Evolutionary conservation across 345 rosid species (phyloP).

Genomic region (Gossypium longicalyx): DNA sequence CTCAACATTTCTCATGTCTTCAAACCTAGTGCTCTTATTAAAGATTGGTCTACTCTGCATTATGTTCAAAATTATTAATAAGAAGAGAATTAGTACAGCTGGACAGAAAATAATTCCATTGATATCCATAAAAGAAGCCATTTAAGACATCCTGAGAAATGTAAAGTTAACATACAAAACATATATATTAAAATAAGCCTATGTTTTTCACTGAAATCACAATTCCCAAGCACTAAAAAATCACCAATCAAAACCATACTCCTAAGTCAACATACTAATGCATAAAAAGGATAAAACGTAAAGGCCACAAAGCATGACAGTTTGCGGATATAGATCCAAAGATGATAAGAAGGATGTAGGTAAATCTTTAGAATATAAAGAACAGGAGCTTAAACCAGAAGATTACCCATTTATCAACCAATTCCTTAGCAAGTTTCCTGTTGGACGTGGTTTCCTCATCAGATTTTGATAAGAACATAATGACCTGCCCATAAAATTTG

Average conservation of each 20-base stretch:
- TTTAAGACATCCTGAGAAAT: neutral
- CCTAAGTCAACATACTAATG: neutral
- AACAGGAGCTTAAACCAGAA: neutral
- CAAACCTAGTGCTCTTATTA: slow-evolving; percentile 96
- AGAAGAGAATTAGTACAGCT: neutral
- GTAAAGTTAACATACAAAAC: neutral
- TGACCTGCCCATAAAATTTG: slow-evolving; percentile 49
- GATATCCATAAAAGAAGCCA: neutral
- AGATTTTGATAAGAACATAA: slow-evolving; percentile 94
- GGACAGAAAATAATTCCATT: neutral
- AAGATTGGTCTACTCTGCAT: slow-evolving; percentile 96
- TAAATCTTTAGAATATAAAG: neutral
- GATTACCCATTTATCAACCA: slow-evolving; percentile 98
- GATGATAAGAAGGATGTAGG: neutral
- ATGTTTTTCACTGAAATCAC: neutral
- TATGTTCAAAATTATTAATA: slow-evolving; percentile 14
- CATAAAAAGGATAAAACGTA: neutral
- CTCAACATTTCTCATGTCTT: slow-evolving; percentile 78
- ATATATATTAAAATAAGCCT: neutral
- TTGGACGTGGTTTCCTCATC: slow-evolving; percentile 96
- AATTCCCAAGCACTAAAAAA: slow-evolving; percentile 1
- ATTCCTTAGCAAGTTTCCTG: slow-evolving; percentile 91
- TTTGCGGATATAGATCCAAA: slow-evolving; percentile 2
- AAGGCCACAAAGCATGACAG: neutral
- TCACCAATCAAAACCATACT: neutral